Evolutionary conservation across 305 asterid species (phyloP), one percentile per base, ranked within the genome.

Genomic region (Plantago coronopus): DNA sequence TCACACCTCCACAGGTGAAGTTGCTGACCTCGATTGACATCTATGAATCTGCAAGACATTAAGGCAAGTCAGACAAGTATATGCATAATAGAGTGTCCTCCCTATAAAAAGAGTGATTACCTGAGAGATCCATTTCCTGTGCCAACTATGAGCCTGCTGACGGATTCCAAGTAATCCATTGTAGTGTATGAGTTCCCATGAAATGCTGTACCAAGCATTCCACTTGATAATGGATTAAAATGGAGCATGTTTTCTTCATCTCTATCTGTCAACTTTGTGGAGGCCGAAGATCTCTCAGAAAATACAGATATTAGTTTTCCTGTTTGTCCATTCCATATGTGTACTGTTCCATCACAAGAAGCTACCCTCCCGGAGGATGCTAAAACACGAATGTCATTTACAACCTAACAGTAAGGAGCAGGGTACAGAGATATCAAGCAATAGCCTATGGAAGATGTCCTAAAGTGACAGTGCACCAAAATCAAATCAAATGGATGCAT

Each of bases 281-380:
- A 77, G 55, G 76, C 70, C 63, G 72, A 73, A 69, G 95, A 70
- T 65, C 81, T 77, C 79, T 93, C 99, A 54, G 97, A 74, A 74
- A 89, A 83, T 55, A 85, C 73, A 72, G 90, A 83, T 58, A 83
- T 76, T 65, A 76, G 69, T 78, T 82, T 83, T 68, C 97, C 99
- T 1, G 83, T 83, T 72, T 89, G 96, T 65, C 94, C 94, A 71
- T 93, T 84, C 99, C 99, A 93, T 69, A 93, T 66, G 61, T 93
- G 97, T 43, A 93, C 83, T 29, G 95, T 87, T 67, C 99, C 99
- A 74, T 93, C 99, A 83, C 97, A 93, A 59, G 99, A 93, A 75
- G 97, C 99, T 69, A 89, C 91, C 69, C 89, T 80, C 62, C 94
- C 96, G 44, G 91, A 76, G 79, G 95, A 83, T 17, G 86, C 79